Conservation (phyloP, 2,329 filamentous ascomycete genomes). For the Monilinia vaccinii-corymbosi region DNA sequence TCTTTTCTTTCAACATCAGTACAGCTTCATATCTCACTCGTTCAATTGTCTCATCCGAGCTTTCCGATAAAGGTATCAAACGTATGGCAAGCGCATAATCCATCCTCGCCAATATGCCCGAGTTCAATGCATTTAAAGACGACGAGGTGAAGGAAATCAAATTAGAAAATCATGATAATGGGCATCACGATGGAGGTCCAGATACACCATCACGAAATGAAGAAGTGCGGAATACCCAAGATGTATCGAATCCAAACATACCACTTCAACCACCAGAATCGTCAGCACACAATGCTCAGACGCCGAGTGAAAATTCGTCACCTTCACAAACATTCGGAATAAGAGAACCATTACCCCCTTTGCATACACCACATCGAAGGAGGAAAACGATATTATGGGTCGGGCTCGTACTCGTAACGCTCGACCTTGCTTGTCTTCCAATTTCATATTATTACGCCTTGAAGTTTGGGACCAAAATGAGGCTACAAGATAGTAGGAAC, state of each 20-base stretch:
- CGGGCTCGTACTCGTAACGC: constrained; percentile 14
- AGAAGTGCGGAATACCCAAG: not conserved
- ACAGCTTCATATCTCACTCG: not conserved
- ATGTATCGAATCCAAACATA: not conserved
- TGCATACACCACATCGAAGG: constrained; percentile 23
- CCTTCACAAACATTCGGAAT: constrained; percentile 5
- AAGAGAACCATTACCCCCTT: constrained; percentile 16
- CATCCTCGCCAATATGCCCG: constrained; percentile 2
- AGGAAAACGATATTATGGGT: constrained; percentile 14
- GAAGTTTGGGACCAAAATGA: constrained; percentile 20
- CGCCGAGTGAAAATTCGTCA: not conserved
- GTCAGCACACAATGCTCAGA: not conserved
- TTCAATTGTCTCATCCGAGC: not conserved
- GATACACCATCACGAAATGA: not conserved
- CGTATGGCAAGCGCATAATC: not conserved
- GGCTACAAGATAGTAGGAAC: constrained; percentile 19
- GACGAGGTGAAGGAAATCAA: constrained; percentile 3
- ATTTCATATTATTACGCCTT: constrained; percentile 25
- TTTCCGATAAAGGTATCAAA: not conserved
- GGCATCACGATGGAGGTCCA: not conserved
- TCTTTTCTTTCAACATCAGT: not conserved
- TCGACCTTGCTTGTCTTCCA: constrained; percentile 22
- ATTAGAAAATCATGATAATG: not conserved
- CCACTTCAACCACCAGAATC: not conserved
- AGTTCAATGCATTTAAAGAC: constrained; percentile 9